phyloP scores from a whole-genome alignment of 192 early-diverging fungal genomes.

The Podila minutissima region DNA sequence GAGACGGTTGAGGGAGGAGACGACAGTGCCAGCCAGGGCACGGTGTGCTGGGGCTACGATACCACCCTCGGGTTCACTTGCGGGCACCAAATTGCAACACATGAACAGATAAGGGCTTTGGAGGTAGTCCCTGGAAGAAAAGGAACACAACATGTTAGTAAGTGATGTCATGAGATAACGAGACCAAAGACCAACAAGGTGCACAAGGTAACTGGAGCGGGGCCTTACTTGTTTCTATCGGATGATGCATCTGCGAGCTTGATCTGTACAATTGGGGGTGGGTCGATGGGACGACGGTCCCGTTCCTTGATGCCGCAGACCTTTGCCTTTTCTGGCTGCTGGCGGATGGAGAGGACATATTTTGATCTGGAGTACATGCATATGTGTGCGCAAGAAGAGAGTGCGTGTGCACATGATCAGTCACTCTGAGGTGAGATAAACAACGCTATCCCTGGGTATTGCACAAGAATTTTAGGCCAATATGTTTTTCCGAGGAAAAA shows the following conservation, averaged over 20 bases:
- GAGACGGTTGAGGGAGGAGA: constrained; percentile 86
- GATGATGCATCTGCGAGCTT: constrained; percentile 46
- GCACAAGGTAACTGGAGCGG: background rate
- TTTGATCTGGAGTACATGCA: constrained; percentile 20
- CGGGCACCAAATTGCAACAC: constrained; percentile 86
- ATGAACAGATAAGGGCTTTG: constrained; percentile 94
- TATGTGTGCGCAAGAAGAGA: background rate
- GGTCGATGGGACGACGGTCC: constrained; percentile 83
- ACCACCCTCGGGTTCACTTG: constrained; percentile 73
- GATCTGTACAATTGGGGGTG: constrained; percentile 78
- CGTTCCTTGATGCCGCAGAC: constrained; percentile 94
- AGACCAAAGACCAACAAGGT: background rate
- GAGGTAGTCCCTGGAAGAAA: constrained; percentile 49
- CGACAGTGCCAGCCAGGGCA: constrained; percentile 87
- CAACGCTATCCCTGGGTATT: too few relatives aligned
- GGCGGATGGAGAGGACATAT: constrained; percentile 75
- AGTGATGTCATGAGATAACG: background rate
- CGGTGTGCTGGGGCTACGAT: constrained; percentile 74
- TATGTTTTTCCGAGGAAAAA: background rate
- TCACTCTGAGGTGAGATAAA: too few relatives aligned
- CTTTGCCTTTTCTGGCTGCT: constrained; percentile 87
- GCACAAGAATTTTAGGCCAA: too few relatives aligned
- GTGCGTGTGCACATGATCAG: background rate
- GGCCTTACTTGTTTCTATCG: constrained; percentile 45
- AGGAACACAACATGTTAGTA: background rate